These are phyloP conservation scores for Pseudocercospora musae DNA, from an alignment of 2,329 filamentous ascomycete genomes.

Conservation along the genomic window DNA sequence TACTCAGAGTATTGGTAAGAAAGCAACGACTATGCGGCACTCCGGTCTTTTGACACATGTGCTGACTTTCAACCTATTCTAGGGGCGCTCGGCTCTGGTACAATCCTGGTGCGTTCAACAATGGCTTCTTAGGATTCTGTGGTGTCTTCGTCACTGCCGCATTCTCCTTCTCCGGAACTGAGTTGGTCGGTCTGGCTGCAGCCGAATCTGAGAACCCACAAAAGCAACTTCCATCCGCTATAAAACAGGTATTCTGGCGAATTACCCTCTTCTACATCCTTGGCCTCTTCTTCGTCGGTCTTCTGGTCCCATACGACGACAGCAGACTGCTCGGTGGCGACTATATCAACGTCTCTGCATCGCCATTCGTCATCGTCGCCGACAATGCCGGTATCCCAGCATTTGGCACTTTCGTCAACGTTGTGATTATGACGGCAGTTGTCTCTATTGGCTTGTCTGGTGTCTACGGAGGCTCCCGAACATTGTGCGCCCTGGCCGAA, in stretches of 20 bases:
- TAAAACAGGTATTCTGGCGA: constrained; percentile 95
- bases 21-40: not conserved
- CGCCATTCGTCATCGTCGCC: constrained; percentile 92
- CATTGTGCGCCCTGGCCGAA: constrained; percentile 83
- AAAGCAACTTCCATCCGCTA: constrained; percentile 77
- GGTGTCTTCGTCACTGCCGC: constrained; percentile 62
- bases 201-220: constrained; percentile 76
- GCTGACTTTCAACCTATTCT: not conserved
- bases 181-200: constrained; percentile 66
- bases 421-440: constrained; percentile 88
- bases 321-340: constrained; percentile 57
- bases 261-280: constrained; percentile 89
- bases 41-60: not conserved
- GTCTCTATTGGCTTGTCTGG: constrained; percentile 69
- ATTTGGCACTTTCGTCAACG: constrained; percentile 86
- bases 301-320: constrained; percentile 75
- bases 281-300: constrained; percentile 73
- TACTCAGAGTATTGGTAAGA: constrained; percentile 35
- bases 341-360: constrained; percentile 67
- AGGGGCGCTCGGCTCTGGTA: constrained; percentile 50
- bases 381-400: constrained; percentile 69
- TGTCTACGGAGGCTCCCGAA: constrained; percentile 87
- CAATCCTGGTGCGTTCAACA: constrained; percentile 40
- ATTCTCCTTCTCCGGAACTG: constrained; percentile 61
- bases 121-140: constrained; percentile 64